Evolutionary conservation across 2,329 filamentous ascomycete species (phyloP).

Genomic region (Aureobasidium leucospermi): DNA sequence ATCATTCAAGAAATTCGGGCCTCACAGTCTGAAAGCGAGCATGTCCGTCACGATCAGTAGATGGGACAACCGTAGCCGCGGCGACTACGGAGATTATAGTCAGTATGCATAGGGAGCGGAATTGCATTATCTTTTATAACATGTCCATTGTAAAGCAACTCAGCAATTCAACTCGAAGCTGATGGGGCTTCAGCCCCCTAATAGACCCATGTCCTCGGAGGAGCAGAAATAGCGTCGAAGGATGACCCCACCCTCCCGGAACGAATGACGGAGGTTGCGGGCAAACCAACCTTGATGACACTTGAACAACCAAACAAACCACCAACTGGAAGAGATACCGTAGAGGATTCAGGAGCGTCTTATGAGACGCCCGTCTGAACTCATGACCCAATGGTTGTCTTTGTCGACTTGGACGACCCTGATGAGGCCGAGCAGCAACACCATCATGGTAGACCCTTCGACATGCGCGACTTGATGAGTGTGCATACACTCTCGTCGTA

Average conservation of each 20-base stretch:
- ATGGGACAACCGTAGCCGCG: neutral
- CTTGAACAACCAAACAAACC: no score
- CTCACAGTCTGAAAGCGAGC: neutral
- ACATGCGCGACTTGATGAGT: constrained; percentile 1
- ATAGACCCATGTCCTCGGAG: neutral
- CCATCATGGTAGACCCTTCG: constrained; percentile 10
- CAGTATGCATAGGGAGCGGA: neutral
- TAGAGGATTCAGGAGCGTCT: neutral
- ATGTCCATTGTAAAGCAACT: neutral
- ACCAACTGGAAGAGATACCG: no score
- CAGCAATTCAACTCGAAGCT: neutral
- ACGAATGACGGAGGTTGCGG: neutral
- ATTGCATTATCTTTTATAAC: neutral
- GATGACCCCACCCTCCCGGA: neutral
- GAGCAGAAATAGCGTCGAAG: neutral
- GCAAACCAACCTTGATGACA: no score
- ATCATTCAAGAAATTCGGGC: neutral
- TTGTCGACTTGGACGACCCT: constrained; percentile 31
- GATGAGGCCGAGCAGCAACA: constrained; percentile 10
- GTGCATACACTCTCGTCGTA: neutral
- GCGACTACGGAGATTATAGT: neutral
- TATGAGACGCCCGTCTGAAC: neutral
- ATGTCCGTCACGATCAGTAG: neutral
- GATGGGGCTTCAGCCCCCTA: neutral
- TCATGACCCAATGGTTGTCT: constrained; percentile 32